Evolutionary conservation across 192 early-diverging fungal species (phyloP), one percentile per base, ranked within the genome.

Genomic region (Chytriomyces sp.): DNA sequence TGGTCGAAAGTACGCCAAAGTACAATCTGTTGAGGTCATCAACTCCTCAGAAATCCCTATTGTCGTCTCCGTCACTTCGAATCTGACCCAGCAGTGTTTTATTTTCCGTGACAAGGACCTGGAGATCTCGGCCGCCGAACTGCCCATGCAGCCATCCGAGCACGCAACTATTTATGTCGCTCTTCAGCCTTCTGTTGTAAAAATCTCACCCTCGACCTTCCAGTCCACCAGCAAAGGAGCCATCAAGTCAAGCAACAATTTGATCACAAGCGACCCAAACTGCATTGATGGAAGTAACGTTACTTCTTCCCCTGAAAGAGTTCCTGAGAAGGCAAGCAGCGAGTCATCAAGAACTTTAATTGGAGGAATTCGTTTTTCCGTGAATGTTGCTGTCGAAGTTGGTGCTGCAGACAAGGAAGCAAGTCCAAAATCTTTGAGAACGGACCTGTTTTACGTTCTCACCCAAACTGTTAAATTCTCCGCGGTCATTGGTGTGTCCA

Each of bases 391-490:
- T 18, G 53, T 57, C 20, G 53, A 57, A 57, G 35, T 35, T 35
- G 35, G 35, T 35, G 35, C 35, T 35, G 35, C 2, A 35, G 35
- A 35, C 35, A 35, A 35, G 35, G 35, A 35, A 35, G 35, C 35
- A 35, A 35, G 35, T 35, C 35, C 35, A 35, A 35, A 35, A 35
- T n/a, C 13, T 1, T 20, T 57, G 20, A n/a, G 13, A 20, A 13
- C 53, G 49, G 23, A 46, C 1, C 68, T 89, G 18, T 76, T 89
- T n/a, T 81, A 83, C 35, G 80, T 92, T 16, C 77, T 84, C 7
- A 90, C 87, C 7, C 94, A 96, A 69, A 92, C 92, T 0, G 86
- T 94, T 35, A 93, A 91, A 68, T 96, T 96, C 53, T 89, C 83
- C 6, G 92, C 94, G 0, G 82, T 91, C 20, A 94, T 95, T 81